Evolutionary conservation across 371 early-diverging fungal genomes (phyloP).

Genomic region (Mortierella sp.): DNA sequence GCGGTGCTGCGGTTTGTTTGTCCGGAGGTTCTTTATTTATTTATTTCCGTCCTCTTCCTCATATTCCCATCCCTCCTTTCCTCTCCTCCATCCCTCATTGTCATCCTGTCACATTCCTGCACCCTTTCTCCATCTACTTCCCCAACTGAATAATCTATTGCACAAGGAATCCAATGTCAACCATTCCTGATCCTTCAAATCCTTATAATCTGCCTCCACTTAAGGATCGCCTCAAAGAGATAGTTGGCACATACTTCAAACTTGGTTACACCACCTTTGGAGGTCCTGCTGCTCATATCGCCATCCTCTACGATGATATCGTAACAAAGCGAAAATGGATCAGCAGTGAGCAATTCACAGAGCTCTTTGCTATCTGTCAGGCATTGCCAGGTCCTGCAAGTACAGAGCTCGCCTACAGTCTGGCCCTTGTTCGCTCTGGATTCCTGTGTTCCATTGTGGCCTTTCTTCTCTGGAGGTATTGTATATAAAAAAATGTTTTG

Average conservation of each 20-base stretch:
- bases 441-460: constrained; percentile 59
- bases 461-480: constrained; percentile 68
- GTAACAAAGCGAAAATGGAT: constrained; percentile 64
- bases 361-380: constrained; percentile 71
- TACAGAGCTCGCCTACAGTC: constrained; percentile 67
- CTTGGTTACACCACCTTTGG: constrained; percentile 69
- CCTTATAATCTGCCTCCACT: constrained; percentile 25
- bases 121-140: background rate
- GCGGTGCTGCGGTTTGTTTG: no score
- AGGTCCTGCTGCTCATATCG: constrained; percentile 72
- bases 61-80: background rate
- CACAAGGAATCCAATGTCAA: background rate
- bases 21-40: background rate
- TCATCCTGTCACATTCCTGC: background rate
- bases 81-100: background rate
- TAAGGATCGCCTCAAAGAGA: constrained; percentile 35
- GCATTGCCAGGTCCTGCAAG: constrained; percentile 74
- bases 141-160: no score
- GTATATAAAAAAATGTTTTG: background rate
- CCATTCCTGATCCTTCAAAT: constrained; percentile 7
- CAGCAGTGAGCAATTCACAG: constrained; percentile 61
- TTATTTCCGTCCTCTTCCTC: background rate
- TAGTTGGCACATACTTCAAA: constrained; percentile 35
- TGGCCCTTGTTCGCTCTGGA: constrained; percentile 67
- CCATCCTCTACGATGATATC: constrained; percentile 64